Evolutionary conservation across 2,329 filamentous ascomycete species (phyloP).

Genomic region (Monosporascus sp.): DNA sequence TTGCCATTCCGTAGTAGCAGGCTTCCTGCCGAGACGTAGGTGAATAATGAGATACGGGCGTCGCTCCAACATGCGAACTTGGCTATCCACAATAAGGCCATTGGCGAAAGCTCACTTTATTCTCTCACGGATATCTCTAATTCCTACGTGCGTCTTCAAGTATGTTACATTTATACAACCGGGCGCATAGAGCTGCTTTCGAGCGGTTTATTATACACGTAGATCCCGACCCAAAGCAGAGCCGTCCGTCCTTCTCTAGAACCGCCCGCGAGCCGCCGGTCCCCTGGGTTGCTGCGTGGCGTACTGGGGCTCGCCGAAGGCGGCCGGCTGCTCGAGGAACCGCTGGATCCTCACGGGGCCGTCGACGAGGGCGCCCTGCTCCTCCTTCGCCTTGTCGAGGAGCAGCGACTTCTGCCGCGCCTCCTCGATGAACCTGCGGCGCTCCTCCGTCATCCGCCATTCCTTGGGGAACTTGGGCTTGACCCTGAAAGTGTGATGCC

Average conservation of each 20-base stretch:
- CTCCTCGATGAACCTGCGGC: constrained; percentile 60
- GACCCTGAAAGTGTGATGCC: constrained; percentile 70
- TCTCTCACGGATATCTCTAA: neutral
- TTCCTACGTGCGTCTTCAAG: neutral
- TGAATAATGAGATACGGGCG: too few relatives aligned
- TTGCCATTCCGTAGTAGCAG: too few relatives aligned
- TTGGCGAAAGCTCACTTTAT: too few relatives aligned
- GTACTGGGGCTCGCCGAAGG: neutral
- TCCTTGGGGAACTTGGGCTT: constrained; percentile 70
- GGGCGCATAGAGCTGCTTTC: constrained; percentile 1
- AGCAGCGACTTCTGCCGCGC: constrained; percentile 47
- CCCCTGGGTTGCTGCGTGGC: neutral
- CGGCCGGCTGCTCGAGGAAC: constrained; percentile 21
- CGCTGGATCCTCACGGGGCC: constrained; percentile 46
- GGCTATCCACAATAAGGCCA: too few relatives aligned
- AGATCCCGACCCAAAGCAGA: neutral
- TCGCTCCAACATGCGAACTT: too few relatives aligned
- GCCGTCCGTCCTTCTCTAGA: neutral
- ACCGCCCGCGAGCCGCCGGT: neutral
- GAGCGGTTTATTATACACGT: constrained; percentile 6
- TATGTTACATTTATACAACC: constrained; percentile 12
- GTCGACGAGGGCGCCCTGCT: constrained; percentile 54
- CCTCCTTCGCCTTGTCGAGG: constrained; percentile 49
- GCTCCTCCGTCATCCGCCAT: constrained; percentile 74
- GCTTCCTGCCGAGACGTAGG: too few relatives aligned